Conservation (phyloP, 2,329 filamentous ascomycete species). For the Cladosporium sp. region DNA sequence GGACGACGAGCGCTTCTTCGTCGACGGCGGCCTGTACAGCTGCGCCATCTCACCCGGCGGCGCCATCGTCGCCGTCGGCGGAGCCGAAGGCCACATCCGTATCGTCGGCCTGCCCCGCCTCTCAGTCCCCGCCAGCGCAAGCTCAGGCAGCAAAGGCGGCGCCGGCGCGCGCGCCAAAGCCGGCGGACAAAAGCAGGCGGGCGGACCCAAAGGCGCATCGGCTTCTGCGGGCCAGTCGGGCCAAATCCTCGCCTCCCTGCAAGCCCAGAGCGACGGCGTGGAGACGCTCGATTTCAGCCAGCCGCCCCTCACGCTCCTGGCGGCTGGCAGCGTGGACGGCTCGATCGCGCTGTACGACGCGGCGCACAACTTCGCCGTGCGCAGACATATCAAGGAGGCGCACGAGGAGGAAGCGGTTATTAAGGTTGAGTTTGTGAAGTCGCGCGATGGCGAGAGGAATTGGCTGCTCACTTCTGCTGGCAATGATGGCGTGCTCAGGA, state of each 20-base stretch:
- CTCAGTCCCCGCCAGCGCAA: constrained; percentile 22
- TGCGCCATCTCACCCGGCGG: constrained; percentile 77
- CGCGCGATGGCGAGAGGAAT: constrained; percentile 26
- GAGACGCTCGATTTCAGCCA: constrained; percentile 67
- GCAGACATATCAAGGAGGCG: constrained; percentile 73
- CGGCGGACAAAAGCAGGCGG: constrained; percentile 41
- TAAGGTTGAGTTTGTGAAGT: constrained; percentile 78
- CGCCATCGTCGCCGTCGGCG: constrained; percentile 76
- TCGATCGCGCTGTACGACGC: constrained; percentile 82
- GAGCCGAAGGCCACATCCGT: constrained; percentile 79
- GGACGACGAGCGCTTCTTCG: constrained; percentile 81
- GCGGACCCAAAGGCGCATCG: constrained; percentile 33
- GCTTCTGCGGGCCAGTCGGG: constrained; percentile 53
- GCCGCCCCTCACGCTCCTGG: constrained; percentile 57
- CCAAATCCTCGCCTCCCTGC: constrained; percentile 74
- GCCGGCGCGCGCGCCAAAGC: constrained; percentile 47
- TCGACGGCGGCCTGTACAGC: constrained; percentile 87
- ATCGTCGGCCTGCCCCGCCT: constrained; percentile 76
- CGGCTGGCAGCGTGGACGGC: constrained; percentile 60
- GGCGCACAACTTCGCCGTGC: constrained; percentile 77
- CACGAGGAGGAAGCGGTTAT: constrained; percentile 89
- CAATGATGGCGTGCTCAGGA: constrained; percentile 82
- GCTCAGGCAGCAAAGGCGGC: constrained; percentile 34
- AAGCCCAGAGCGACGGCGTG: constrained; percentile 72
- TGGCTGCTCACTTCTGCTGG: constrained; percentile 83